Percentiles rank a stretch among this genome's conserved stretches.
These are phyloP conservation scores for Neonothopanus nambi DNA, from an alignment of 1,284 basidiomycete genomes.

Conservation along the genomic window DNA sequence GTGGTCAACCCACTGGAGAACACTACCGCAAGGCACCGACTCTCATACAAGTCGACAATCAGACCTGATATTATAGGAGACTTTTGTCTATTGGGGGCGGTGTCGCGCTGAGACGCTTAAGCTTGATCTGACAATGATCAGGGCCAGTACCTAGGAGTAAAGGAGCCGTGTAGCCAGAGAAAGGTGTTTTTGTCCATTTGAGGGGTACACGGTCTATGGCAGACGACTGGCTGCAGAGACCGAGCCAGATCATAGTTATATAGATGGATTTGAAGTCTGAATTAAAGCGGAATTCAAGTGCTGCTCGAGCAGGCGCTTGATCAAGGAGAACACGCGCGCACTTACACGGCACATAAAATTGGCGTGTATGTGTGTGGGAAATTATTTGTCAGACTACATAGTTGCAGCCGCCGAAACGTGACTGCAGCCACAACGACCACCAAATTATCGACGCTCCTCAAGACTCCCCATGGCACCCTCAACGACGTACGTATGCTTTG, in stretches of 20 bases:
- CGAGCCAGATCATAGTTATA: no score
- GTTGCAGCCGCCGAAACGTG: conserved; percentile 39
- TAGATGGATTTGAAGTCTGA: no score
- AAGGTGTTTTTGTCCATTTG: background rate
- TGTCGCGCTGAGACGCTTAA: background rate
- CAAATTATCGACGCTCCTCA: conserved; percentile 34
- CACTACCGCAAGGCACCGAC: background rate
- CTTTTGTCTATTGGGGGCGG: background rate
- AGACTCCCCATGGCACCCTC: conserved; percentile 63
- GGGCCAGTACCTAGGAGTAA: no score
- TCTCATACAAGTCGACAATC: background rate
- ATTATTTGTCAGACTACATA: conserved; percentile 46
- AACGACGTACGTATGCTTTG: conserved; percentile 56
- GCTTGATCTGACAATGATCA: no score
- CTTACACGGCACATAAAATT: background rate
- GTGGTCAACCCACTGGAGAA: background rate
- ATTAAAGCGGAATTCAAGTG: no score
- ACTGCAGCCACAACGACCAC: background rate
- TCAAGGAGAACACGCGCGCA: no score
- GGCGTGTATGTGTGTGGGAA: conserved; percentile 29
- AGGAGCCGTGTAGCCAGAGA: background rate
- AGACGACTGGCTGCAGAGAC: no score
- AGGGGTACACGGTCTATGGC: no score
- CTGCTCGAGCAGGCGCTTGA: no score
- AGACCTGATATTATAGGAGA: no score